Percentiles rank a stretch among this genome's conserved stretches.
These are phyloP conservation scores for Diplodia scrobiculata DNA, from an alignment of 2,329 filamentous ascomycete genomes.

Conservation along the genomic window DNA sequence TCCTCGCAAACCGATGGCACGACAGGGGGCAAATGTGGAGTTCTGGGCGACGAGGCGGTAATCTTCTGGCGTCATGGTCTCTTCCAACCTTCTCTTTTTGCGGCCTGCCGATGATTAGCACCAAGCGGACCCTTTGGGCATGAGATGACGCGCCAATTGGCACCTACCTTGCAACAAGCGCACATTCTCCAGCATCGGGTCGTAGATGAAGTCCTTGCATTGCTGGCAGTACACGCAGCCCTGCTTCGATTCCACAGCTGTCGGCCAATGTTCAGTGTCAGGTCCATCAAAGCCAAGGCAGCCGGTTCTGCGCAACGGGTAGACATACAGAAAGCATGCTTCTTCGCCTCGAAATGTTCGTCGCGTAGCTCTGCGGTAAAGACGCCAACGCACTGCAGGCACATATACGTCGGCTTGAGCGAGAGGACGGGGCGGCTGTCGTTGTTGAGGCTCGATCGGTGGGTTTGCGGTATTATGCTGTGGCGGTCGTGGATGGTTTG, in stretches of 20 bases:
- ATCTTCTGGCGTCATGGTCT: slow-evolving; percentile 65
- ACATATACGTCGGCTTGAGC: slow-evolving; percentile 60
- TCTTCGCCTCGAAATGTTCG: slow-evolving; percentile 68
- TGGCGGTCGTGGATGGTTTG: slow-evolving; percentile 69
- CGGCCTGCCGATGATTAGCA: slow-evolving; percentile 33
- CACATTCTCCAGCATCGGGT: slow-evolving; percentile 75
- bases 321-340: slow-evolving; percentile 69
- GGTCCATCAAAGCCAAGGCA: slow-evolving; percentile 16
- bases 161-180: slow-evolving; percentile 67
- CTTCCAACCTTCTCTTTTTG: slow-evolving; percentile 75
- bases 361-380: slow-evolving; percentile 66
- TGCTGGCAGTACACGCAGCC: slow-evolving; percentile 78
- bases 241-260: slow-evolving; percentile 76
- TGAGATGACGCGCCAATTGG: neutral
- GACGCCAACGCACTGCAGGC: slow-evolving; percentile 71
- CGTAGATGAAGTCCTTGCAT: slow-evolving; percentile 81
- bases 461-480: slow-evolving; percentile 66
- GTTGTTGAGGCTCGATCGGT: slow-evolving; percentile 50
- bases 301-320: neutral
- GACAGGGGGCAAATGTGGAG: slow-evolving; percentile 76
- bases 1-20: slow-evolving; percentile 82
- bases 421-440: slow-evolving; percentile 62
- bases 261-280: slow-evolving; percentile 33
- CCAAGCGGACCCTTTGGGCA: neutral
- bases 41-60: slow-evolving; percentile 76